A percentile compares a stretch with the other conserved stretches of the same genome.
Conservation (phyloP, 2,329 filamentous ascomycete species). For the Apiospora phragmitis region DNA sequence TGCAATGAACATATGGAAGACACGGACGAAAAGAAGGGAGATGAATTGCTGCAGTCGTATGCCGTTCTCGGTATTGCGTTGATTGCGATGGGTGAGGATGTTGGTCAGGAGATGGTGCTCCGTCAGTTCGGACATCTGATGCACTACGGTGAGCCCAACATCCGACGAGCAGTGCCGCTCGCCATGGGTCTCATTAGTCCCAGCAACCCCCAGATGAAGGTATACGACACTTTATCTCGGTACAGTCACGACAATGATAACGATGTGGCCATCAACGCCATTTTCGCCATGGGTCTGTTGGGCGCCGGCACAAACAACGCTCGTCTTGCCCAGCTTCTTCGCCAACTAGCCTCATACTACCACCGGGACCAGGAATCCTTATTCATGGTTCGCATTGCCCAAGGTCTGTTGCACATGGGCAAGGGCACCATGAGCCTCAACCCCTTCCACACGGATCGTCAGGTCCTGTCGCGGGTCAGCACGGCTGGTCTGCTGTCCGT, state of each 20-base stretch:
- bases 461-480: conserved; percentile 89
- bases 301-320: conserved; percentile 98
- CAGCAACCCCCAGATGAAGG: conserved; percentile 99
- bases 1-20: conserved; percentile 98
- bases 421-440: conserved; percentile 95
- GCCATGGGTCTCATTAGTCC: conserved; percentile 96
- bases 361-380: conserved; percentile 93
- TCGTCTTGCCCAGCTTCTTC: conserved; percentile 86
- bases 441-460: conserved; percentile 98
- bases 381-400: conserved; percentile 99
- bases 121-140: conserved; percentile 97
- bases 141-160: conserved; percentile 98
- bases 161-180: conserved; percentile 90
- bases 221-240: conserved; percentile 95
- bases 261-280: conserved; percentile 96
- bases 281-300: conserved; percentile 97
- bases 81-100: conserved; percentile 96
- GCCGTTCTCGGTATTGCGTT: conserved; percentile 92
- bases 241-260: conserved; percentile 99
- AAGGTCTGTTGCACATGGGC: conserved; percentile 97
- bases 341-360: conserved; percentile 97
- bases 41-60: conserved; percentile 93
- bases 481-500: conserved; percentile 88
- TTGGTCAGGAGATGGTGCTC: conserved; percentile 98
- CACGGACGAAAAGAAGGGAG: conserved; percentile 89